Evolutionary conservation across 1,284 basidiomycete species (phyloP), one percentile per base, ranked within the genome.

Genomic region (Sanguinoderma infundibulare): DNA sequence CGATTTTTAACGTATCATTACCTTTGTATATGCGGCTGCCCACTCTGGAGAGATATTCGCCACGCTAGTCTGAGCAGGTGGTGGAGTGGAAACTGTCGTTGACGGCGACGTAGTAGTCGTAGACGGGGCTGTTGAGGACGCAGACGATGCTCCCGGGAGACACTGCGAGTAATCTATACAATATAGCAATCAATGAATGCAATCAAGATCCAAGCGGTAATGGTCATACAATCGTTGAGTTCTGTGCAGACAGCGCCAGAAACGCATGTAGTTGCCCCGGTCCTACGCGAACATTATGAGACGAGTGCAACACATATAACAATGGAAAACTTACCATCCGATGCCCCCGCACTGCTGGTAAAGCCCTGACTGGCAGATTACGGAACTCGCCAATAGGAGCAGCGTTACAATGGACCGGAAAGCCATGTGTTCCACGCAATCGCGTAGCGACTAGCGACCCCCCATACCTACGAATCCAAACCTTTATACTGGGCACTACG

Each of bases 21-120:
- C 83, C 77, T 86, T 87, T n/a, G 74, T 69, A 57, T 84, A 84
- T 28, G 84, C 84, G 20, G 80, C 76, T 12, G 75, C 71, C 85
- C 84, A 87, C 70, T 83, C 81, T 0, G 81, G 79, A 5, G 83
- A 82, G 57, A 83, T 72, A 61, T 82, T 82, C 1, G 77, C 80
- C 74, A 67, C 60, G n/a, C 62, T 62, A 0, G 66, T 70, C 46
- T 71, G 67, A 38, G 56, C 64, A n/a, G 60, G 66, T 6, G 68
- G 61, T 14, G 62, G 17, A 6, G 61, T 46, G 20, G 62, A 55
- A 14, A 55, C 62, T 2, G 73, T 87, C 83, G 72, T 87, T 85
- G 58, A 84, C 81, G 78, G 87, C 84, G 79, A 84, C 85, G 39
- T 83, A 84, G 77, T 53, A 14, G 57, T 42, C 30, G 47, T 86